Base-by-base conservation (phyloP, 768 basidiomycete genomes). In the Psilocybe cubensis region DNA sequence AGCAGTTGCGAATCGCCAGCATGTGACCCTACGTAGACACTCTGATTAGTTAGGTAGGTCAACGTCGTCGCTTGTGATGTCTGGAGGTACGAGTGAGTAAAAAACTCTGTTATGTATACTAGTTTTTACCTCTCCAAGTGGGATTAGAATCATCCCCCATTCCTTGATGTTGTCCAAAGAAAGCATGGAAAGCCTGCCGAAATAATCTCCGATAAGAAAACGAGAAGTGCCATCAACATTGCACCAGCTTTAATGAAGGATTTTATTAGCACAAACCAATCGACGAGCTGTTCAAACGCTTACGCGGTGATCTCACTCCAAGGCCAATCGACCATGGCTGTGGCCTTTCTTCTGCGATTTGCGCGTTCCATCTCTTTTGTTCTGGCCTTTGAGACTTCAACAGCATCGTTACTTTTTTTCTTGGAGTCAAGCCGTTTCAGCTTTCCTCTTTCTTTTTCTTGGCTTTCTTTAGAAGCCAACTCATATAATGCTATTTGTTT, bases 1-100 rank as follows among this genome's bases (percentile, higher is more conserved):
- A 95, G 63, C 9, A 96, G 72, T 61, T 94, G 91, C 1, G 92
- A 89, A 68, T 95, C 87, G 17, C 92, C 92, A 14, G 82, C 76
- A 62, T 93, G 89, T 5, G 94, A 95, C 17, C 93, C 91, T 20
- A 94, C 75, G 65, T 87, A 96, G 7, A 94, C 60, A 8, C 82
- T 72, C 68, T 91, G 87, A 45, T 83, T 80, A 4, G 85, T 78
- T 11, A 97, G 78, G 63, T 93, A 88, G 1, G 89, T 85, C 57
- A 96, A 66, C 10, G 85, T 81, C 9, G 79, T 89, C 0, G 92
- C 76, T 9, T 92, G 79, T 1, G 93, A 91, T 27, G 83, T 82
- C 91, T 93, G 18, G 24, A 25, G 43, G 52, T 55, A 40, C 51
- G 1, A 59, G 14, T 2, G 56, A 42, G 18, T 33, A 1, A 42